These are phyloP conservation scores for Saksenaea vasiformis DNA, from an alignment of 371 early-diverging fungal species.

Conservation along the genomic window DNA sequence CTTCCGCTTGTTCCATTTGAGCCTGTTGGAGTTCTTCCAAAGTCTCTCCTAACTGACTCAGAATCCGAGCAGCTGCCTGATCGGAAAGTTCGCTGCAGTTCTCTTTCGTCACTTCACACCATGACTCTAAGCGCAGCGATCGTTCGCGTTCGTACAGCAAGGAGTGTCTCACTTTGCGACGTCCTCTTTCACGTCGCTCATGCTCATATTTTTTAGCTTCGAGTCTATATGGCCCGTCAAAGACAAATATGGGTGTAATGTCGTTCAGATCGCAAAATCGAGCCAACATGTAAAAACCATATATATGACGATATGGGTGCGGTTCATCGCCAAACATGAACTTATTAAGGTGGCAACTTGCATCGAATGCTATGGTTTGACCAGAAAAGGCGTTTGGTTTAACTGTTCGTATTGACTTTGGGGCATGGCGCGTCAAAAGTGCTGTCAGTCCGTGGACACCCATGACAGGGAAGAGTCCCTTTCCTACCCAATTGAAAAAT, in stretches of 20 bases:
- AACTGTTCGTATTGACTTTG: slow-evolving; percentile 41
- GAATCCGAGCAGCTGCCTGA: slow-evolving; percentile 10
- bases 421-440: slow-evolving; percentile 53
- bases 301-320: slow-evolving; percentile 50
- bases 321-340: slow-evolving; percentile 55
- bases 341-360: slow-evolving; percentile 61
- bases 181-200: slow-evolving; percentile 30
- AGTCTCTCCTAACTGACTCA: slow-evolving; percentile 21
- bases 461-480: slow-evolving; percentile 28
- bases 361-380: slow-evolving; percentile 58
- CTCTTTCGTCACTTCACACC: slow-evolving; percentile 23
- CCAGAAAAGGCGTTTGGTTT: slow-evolving; percentile 29
- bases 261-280: slow-evolving; percentile 42
- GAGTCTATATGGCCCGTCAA: slow-evolving; percentile 54
- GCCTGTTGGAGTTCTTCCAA: slow-evolving; percentile 12
- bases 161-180: slow-evolving; percentile 32
- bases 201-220: slow-evolving; percentile 53
- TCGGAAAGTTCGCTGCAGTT: slow-evolving; percentile 13
- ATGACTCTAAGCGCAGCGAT: slow-evolving; percentile 28
- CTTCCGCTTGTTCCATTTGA: not conserved
- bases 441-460: slow-evolving; percentile 58
- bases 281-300: slow-evolving; percentile 55
- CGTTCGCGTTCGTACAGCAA: slow-evolving; percentile 37
- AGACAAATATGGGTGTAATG: slow-evolving; percentile 64
- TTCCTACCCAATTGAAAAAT: too few relatives aligned